phyloP scores from a whole-genome alignment of 768 basidiomycete species.

The Clavaria fumosa region DNA sequence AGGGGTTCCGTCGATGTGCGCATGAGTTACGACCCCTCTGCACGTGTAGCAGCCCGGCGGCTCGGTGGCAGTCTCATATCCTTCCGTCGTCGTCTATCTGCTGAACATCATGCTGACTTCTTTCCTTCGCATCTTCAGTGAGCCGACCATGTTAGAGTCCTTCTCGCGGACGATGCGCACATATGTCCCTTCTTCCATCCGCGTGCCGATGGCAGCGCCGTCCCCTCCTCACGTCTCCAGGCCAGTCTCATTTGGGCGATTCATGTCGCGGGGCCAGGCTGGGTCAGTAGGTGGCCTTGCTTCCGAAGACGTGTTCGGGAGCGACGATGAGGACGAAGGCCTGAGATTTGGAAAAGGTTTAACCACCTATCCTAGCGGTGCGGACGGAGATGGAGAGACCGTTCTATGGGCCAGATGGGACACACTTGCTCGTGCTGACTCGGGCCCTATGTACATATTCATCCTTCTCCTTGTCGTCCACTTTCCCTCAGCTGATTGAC shows the following conservation, averaged over 20 bases:
- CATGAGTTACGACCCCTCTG: too few relatives aligned
- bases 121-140: constrained; percentile 18
- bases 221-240: constrained; percentile 35
- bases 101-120: constrained; percentile 2
- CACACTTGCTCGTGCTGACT: constrained; percentile 9
- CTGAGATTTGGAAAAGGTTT: not conserved
- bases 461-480: not conserved
- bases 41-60: too few relatives aligned
- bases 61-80: too few relatives aligned
- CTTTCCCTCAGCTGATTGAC: not conserved
- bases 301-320: constrained; percentile 12
- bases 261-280: too few relatives aligned
- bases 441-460: constrained; percentile 10
- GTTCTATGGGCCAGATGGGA: constrained; percentile 35
- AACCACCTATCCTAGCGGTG: not conserved
- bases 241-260: constrained; percentile 34
- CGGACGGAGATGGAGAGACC: constrained; percentile 1
- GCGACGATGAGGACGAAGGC: constrained; percentile 12
- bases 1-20: too few relatives aligned
- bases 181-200: constrained; percentile 38
- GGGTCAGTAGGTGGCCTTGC: too few relatives aligned
- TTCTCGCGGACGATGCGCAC: constrained; percentile 37
- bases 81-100: not conserved
- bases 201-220: constrained; percentile 31
- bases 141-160: constrained; percentile 33